Percentiles rank a stretch among this genome's conserved stretches.
Conservation (phyloP, 176 grass and related monocot genomes). For the Juncus effusus region DNA sequence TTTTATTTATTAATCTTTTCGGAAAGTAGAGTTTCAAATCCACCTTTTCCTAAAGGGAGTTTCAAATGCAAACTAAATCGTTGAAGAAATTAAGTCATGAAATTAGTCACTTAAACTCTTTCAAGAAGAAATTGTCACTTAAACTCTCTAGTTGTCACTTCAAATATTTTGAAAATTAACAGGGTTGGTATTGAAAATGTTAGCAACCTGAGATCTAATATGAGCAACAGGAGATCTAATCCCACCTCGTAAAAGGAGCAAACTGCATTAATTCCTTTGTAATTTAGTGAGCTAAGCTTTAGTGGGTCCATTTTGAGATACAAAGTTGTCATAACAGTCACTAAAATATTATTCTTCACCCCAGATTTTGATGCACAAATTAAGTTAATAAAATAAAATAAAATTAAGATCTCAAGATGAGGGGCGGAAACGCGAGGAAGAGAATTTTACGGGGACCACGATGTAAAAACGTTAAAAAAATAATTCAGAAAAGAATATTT, state of each 20-base stretch:
- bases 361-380: slow-evolving; percentile 18
- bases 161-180: too few relatives aligned
- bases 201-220: too few relatives aligned
- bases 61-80: too few relatives aligned
- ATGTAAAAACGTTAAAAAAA: slow-evolving; percentile 21
- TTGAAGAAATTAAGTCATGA: too few relatives aligned
- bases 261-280: slow-evolving; percentile 12
- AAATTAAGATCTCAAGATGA: slow-evolving; percentile 16
- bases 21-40: too few relatives aligned
- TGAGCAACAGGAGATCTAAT: neutral
- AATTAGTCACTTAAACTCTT: too few relatives aligned
- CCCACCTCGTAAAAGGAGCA: slow-evolving; percentile 10
- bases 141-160: too few relatives aligned
- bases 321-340: slow-evolving; percentile 21
- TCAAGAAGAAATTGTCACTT: too few relatives aligned
- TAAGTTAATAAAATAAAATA: slow-evolving; percentile 11
- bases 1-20: too few relatives aligned
- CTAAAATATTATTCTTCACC: slow-evolving; percentile 14
- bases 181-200: too few relatives aligned
- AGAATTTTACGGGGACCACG: slow-evolving; percentile 22
- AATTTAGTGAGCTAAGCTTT: slow-evolving; percentile 7
- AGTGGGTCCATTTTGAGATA: slow-evolving; percentile 13
- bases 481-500: slow-evolving; percentile 39
- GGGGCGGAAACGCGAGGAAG: slow-evolving; percentile 1
- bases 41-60: too few relatives aligned